Conservation (phyloP, 2,329 filamentous ascomycete species). For the Talaromyces sp. region DNA sequence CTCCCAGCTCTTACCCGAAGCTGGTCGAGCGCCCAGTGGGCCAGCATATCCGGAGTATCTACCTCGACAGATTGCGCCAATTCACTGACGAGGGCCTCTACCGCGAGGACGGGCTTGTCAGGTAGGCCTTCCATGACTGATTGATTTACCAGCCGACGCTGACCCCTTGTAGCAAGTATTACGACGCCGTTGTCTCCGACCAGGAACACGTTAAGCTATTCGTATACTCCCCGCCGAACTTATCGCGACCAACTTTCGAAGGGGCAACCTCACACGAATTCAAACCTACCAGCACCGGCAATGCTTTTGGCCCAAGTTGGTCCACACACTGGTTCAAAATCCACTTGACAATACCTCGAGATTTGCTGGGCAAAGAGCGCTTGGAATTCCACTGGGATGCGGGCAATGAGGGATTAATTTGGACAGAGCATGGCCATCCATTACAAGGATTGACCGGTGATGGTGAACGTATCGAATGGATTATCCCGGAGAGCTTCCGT, state of each 20-base stretch:
- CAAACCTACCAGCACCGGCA: slow-evolving; percentile 68
- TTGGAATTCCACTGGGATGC: slow-evolving; percentile 97
- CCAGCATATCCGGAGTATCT: slow-evolving; percentile 80
- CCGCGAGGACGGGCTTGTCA: slow-evolving; percentile 67
- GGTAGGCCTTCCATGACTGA: slow-evolving; percentile 48
- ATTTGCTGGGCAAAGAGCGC: slow-evolving; percentile 70
- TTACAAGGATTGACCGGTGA: slow-evolving; percentile 88
- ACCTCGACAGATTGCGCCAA: slow-evolving; percentile 75
- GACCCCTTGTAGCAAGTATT: slow-evolving; percentile 58
- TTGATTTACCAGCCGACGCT: slow-evolving; percentile 7
- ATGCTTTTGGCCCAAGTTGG: slow-evolving; percentile 90
- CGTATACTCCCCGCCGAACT: slow-evolving; percentile 78
- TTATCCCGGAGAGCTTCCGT: slow-evolving; percentile 74
- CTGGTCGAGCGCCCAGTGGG: slow-evolving; percentile 57
- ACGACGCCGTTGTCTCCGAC: slow-evolving; percentile 65
- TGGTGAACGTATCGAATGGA: slow-evolving; percentile 86
- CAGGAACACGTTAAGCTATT: slow-evolving; percentile 76
- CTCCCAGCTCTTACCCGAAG: slow-evolving; percentile 46
- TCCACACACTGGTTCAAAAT: slow-evolving; percentile 97
- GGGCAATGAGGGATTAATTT: slow-evolving; percentile 90
- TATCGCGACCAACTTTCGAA: slow-evolving; percentile 77
- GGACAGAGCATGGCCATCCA: slow-evolving; percentile 83
- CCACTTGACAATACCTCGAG: slow-evolving; percentile 68
- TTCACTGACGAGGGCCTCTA: slow-evolving; percentile 81
- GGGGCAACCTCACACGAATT: slow-evolving; percentile 78